Evolutionary conservation across 1,284 basidiomycete species (phyloP).

Genomic region (Austroboletus sp.): DNA sequence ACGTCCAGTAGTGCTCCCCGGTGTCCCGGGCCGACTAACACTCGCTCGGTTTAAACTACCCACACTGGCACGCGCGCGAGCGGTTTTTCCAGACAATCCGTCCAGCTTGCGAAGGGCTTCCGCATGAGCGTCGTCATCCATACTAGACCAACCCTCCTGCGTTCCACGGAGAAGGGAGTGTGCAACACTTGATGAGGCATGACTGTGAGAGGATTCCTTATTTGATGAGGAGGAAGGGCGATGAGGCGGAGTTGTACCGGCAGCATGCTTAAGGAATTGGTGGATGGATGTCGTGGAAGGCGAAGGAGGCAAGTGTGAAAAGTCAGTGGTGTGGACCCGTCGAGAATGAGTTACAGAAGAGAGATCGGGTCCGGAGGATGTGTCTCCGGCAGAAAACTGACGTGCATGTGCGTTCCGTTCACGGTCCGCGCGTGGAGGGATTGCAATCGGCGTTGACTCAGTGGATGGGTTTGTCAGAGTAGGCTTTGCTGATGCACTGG

Average conservation of each 20-base stretch:
- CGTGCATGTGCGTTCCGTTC: slow-evolving; percentile 43
- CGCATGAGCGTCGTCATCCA: slow-evolving; percentile 82
- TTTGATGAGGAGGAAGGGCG: slow-evolving; percentile 38
- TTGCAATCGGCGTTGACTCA: slow-evolving; percentile 25
- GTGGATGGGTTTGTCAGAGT: slow-evolving; percentile 13
- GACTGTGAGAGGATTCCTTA: slow-evolving; percentile 37
- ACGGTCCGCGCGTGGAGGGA: slow-evolving; percentile 33
- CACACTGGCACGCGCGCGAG: slow-evolving; percentile 59
- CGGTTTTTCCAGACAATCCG: slow-evolving; percentile 73
- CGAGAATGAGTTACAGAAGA: slow-evolving; percentile 37
- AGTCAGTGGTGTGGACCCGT: slow-evolving; percentile 65
- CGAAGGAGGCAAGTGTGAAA: slow-evolving; percentile 82
- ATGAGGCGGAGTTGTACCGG: slow-evolving; percentile 43
- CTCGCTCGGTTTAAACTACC: slow-evolving; percentile 57
- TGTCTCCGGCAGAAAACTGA: slow-evolving; percentile 63
- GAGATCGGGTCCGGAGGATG: slow-evolving; percentile 54
- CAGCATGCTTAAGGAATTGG: slow-evolving; percentile 64
- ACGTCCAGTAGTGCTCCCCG: slow-evolving; percentile 45
- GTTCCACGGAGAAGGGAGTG: slow-evolving; percentile 74
- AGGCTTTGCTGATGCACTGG: slow-evolving; percentile 37
- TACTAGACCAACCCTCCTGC: slow-evolving; percentile 77
- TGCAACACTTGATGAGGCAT: slow-evolving; percentile 61
- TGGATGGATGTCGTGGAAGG: slow-evolving; percentile 81
- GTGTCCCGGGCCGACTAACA: slow-evolving; percentile 71
- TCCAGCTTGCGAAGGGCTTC: slow-evolving; percentile 92